Percentiles rank a stretch among this genome's conserved stretches.
These are phyloP conservation scores for Barnettozyma sucrosica DNA, from an alignment of 805 yeast species.

Conservation along the genomic window DNA sequence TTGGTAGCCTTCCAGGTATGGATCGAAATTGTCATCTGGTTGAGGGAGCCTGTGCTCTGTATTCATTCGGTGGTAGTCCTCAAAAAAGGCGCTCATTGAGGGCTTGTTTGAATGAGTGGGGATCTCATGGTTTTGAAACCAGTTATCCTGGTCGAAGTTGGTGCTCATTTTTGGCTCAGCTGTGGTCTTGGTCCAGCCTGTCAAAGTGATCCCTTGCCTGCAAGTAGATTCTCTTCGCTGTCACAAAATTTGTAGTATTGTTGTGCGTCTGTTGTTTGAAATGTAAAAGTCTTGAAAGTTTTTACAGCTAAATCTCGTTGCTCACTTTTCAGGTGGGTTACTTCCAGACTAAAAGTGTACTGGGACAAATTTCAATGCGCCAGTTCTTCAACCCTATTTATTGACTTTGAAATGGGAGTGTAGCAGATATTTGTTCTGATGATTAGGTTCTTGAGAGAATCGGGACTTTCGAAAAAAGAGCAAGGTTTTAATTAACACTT, in stretches of 20 bases:
- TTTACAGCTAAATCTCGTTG: not conserved
- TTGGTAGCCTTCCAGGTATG: conserved; percentile 12
- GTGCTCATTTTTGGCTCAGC: conserved; percentile 3
- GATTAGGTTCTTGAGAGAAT: not conserved
- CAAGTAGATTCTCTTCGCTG: conserved; percentile 6
- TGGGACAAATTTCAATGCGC: not conserved
- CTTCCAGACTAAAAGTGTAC: not conserved
- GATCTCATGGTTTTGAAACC: conserved; percentile 1
- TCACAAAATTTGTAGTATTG: not conserved
- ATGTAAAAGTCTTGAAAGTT: not conserved
- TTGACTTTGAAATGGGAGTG: not conserved
- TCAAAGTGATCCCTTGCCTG: conserved; percentile 11
- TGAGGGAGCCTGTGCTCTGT: conserved; percentile 2
- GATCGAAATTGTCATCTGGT: conserved; percentile 16
- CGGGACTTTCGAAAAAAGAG: not conserved
- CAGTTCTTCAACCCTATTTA: not conserved
- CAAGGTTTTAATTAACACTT: not conserved
- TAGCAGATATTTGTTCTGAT: not conserved
- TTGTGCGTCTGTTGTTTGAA: not conserved
- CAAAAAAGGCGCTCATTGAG: conserved; percentile 6
- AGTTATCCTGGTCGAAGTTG: conserved; percentile 2
- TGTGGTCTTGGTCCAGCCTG: conserved; percentile 6
- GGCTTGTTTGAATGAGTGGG: conserved; percentile 4
- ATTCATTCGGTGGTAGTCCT: conserved; percentile 5
- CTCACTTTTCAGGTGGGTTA: not conserved